Evolutionary conservation across 1,284 basidiomycete species (phyloP).

Genomic region (Leccinum holopus): DNA sequence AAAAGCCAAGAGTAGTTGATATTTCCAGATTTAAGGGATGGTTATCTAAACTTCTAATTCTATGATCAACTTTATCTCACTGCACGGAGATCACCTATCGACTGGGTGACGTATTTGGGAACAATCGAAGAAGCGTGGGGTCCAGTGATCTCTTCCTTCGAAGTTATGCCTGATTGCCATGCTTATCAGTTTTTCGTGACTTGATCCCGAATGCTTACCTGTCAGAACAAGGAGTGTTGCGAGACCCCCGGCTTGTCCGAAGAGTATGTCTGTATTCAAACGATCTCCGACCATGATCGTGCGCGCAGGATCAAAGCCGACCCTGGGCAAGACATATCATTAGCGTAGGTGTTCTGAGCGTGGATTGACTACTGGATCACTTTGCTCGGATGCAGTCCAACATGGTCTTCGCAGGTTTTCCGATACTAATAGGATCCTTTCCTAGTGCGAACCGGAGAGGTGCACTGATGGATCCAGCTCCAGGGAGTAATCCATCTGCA

Average conservation of each 20-base stretch:
- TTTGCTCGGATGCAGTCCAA: constrained; percentile 95
- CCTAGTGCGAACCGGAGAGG: constrained; percentile 78
- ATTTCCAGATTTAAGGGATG: constrained; percentile 1
- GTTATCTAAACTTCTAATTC: constrained; percentile 11
- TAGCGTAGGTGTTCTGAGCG: background rate
- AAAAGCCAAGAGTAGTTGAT: constrained; percentile 24
- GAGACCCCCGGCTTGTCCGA: constrained; percentile 84
- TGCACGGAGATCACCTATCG: constrained; percentile 71
- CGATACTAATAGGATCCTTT: constrained; percentile 75
- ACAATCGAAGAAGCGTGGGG: constrained; percentile 65
- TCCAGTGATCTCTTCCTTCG: constrained; percentile 70
- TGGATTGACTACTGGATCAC: constrained; percentile 44
- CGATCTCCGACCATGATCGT: constrained; percentile 97
- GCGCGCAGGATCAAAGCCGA: constrained; percentile 78
- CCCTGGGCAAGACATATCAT: constrained; percentile 45
- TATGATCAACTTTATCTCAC: constrained; percentile 24
- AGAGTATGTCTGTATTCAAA: constrained; percentile 92
- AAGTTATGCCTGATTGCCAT: constrained; percentile 61
- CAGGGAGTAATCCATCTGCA: constrained; percentile 79
- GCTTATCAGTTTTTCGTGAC: constrained; percentile 4
- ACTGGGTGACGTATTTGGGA: constrained; percentile 79
- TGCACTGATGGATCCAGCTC: constrained; percentile 82
- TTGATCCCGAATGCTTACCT: constrained; percentile 49
- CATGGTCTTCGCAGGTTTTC: constrained; percentile 92
- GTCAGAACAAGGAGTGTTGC: constrained; percentile 90